Percentiles rank a stretch among this genome's conserved stretches.
Evolutionary conservation across 2,329 filamentous ascomycete genomes (phyloP).

Genomic region (Magnaporthiopsis poae): DNA sequence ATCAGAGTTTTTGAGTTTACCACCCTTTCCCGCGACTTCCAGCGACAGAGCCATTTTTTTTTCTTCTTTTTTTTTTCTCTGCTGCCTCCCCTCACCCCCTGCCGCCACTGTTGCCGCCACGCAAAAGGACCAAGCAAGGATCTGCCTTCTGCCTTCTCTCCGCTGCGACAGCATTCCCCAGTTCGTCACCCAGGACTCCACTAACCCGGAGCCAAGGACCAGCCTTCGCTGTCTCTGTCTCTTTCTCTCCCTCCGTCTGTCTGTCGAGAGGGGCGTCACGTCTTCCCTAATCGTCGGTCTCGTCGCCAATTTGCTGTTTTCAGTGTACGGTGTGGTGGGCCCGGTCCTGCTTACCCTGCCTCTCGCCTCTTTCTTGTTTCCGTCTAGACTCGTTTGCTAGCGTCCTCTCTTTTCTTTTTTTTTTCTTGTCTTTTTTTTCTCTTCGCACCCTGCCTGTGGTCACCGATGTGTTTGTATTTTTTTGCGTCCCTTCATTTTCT

Average conservation of each 20-base stretch:
- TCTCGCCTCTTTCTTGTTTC: background rate
- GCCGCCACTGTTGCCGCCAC: background rate
- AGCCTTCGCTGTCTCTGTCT: background rate
- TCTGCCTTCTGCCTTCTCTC: background rate
- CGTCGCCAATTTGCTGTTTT: background rate
- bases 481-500: background rate
- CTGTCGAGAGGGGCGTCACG: background rate
- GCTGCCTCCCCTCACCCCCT: background rate
- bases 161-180: background rate
- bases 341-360: background rate
- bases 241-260: no score
- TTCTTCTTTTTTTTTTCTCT: background rate
- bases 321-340: background rate
- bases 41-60: background rate
- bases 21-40: background rate
- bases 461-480: slow-evolving; percentile 1
- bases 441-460: background rate
- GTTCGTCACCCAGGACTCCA: background rate
- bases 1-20: background rate
- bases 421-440: no score
- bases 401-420: background rate
- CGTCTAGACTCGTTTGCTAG: slow-evolving; percentile 1
- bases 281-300: background rate
- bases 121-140: background rate
- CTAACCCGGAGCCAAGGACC: background rate